phyloP scores from a whole-genome alignment of 2,329 filamentous ascomycete species.

The Neobulgaria alba region DNA sequence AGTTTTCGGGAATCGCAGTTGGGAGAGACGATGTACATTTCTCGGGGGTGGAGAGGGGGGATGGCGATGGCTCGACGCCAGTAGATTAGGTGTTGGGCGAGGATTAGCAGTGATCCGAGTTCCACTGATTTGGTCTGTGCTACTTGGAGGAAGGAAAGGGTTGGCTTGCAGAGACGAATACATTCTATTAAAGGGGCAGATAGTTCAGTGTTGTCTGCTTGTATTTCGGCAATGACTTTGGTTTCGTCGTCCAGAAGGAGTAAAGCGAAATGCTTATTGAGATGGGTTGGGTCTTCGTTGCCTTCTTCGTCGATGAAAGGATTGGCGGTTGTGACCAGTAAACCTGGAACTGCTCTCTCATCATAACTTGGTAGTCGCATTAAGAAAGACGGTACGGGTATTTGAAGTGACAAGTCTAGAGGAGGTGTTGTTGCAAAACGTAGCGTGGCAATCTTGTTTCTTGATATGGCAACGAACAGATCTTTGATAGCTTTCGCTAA shows the following conservation, averaged over 20 bases:
- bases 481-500: conserved; percentile 76
- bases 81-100: conserved; percentile 89
- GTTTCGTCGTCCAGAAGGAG: conserved; percentile 78
- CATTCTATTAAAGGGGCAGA: conserved; percentile 74
- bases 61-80: conserved; percentile 92
- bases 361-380: conserved; percentile 60
- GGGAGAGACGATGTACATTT: conserved; percentile 85
- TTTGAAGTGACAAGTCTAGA: conserved; percentile 55
- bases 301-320: conserved; percentile 62
- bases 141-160: conserved; percentile 61
- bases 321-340: conserved; percentile 84
- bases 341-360: conserved; percentile 60
- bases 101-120: conserved; percentile 72
- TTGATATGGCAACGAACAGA: conserved; percentile 71
- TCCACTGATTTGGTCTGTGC: conserved; percentile 64
- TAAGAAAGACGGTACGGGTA: conserved; percentile 59
- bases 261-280: conserved; percentile 81
- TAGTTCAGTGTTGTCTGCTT: conserved; percentile 67
- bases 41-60: conserved; percentile 78
- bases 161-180: conserved; percentile 64
- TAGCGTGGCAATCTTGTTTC: conserved; percentile 78
- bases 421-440: conserved; percentile 56
- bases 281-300: conserved; percentile 54
- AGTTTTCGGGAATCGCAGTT: conserved; percentile 74
- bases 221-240: conserved; percentile 62